Conservation (phyloP, 345 rosid genomes). For the Conringia planisiliqua region DNA sequence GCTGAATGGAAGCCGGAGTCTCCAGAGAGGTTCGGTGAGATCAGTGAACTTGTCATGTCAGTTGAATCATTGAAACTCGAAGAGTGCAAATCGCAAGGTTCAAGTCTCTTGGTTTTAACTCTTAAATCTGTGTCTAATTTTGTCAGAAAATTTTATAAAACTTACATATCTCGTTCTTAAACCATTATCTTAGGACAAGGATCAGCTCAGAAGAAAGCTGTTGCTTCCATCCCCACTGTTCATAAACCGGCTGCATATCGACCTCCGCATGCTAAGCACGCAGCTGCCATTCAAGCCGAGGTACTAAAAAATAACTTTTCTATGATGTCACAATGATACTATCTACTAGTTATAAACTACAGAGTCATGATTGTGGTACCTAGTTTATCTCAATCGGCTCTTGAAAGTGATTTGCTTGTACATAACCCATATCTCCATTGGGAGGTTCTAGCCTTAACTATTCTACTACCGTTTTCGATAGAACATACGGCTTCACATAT, state of each 20-base stretch:
- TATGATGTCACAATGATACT: background rate
- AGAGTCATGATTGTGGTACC: background rate
- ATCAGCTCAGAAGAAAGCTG: constrained; percentile 46
- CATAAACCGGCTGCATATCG: constrained; percentile 89
- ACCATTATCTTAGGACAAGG: constrained; percentile 51
- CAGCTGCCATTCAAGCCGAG: constrained; percentile 84
- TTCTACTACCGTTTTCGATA: background rate
- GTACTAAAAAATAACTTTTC: constrained; percentile 36
- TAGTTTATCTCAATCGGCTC: background rate
- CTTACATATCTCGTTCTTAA: background rate
- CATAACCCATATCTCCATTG: background rate
- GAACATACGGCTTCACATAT: background rate
- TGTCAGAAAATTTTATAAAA: background rate
- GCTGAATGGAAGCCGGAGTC: constrained; percentile 93
- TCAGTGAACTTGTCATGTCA: constrained; percentile 60
- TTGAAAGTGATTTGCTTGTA: background rate
- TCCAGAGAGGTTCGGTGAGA: constrained; percentile 66
- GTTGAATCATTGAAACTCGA: constrained; percentile 61
- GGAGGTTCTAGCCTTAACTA: background rate
- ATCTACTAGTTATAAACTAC: background rate
- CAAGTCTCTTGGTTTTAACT: background rate
- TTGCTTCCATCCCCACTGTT: constrained; percentile 39
- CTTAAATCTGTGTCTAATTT: background rate
- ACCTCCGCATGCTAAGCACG: constrained; percentile 86
- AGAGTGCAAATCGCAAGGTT: constrained; percentile 66